These are phyloP conservation scores for Stachybotrys chlorohalonatus DNA, from an alignment of 2,329 filamentous ascomycete genomes.

Conservation along the genomic window DNA sequence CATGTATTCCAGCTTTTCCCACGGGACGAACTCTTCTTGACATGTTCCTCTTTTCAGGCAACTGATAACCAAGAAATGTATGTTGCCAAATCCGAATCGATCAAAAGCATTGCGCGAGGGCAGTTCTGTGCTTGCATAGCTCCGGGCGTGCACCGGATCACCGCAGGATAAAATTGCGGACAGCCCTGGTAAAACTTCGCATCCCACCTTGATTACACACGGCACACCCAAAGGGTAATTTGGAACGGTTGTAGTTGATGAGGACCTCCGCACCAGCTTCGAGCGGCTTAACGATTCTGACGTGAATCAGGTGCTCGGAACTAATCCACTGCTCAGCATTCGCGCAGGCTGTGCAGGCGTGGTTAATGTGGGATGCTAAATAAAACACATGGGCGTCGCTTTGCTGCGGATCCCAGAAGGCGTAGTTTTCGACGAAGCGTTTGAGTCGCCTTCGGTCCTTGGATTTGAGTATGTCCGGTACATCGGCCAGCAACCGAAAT, in stretches of 20 bases:
- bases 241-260: conserved; percentile 23
- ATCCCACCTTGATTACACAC: conserved; percentile 5
- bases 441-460: conserved; percentile 6
- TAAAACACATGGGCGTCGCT: conserved; percentile 9
- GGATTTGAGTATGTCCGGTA: conserved; percentile 1
- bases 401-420: conserved; percentile 7
- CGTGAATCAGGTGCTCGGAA: conserved; percentile 5
- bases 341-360: conserved; percentile 20
- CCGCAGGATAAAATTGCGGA: neutral
- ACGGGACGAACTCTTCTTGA: too few species aligned
- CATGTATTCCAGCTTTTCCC: too few species aligned
- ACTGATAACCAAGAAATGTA: too few species aligned
- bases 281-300: conserved; percentile 10
- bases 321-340: conserved; percentile 12
- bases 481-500: conserved; percentile 6
- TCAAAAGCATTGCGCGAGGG: too few species aligned
- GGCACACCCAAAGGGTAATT: conserved; percentile 16
- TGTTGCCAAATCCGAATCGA: too few species aligned
- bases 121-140: too few species aligned
- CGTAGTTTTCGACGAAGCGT: conserved; percentile 15
- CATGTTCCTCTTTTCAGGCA: too few species aligned
- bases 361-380: conserved; percentile 18
- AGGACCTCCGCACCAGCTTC: conserved; percentile 22
- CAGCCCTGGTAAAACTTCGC: neutral
- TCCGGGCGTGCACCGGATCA: neutral